These are phyloP conservation scores for Persicaria maculosa DNA, from an alignment of 148 eudicot species.

Conservation along the genomic window DNA sequence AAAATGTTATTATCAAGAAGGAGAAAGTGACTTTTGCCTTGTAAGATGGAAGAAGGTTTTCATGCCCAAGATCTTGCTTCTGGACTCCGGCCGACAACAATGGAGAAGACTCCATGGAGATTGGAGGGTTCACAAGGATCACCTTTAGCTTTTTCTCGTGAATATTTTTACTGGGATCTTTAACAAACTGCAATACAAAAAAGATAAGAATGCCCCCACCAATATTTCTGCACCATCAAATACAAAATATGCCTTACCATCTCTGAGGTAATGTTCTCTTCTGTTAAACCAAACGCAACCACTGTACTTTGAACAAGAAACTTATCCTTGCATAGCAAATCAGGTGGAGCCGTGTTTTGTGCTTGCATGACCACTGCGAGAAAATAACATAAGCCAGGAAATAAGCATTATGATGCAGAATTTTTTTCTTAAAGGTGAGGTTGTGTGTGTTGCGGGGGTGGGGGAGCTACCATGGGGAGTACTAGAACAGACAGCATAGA, in stretches of 20 bases:
- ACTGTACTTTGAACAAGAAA: slow-evolving; percentile 61
- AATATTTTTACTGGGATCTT: slow-evolving; percentile 38
- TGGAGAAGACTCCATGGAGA: slow-evolving; percentile 30
- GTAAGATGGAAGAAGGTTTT: slow-evolving; percentile 33
- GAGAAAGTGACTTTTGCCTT: slow-evolving; percentile 26
- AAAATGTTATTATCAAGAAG: background rate
- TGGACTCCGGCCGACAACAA: slow-evolving; percentile 25
- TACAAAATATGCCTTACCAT: slow-evolving; percentile 31
- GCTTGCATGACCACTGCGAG: slow-evolving; percentile 66
- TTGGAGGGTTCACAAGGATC: slow-evolving; percentile 35
- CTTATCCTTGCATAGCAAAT: slow-evolving; percentile 67
- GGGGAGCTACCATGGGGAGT: background rate
- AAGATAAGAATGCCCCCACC: slow-evolving; percentile 8
- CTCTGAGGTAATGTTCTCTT: slow-evolving; percentile 48
- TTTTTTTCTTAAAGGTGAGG: background rate
- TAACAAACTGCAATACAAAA: slow-evolving; percentile 44
- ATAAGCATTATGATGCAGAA: background rate
- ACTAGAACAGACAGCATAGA: background rate
- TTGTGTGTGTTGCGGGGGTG: too few species aligned
- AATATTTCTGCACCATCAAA: slow-evolving; percentile 9
- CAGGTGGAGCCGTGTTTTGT: slow-evolving; percentile 49
- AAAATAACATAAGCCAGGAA: slow-evolving; percentile 9
- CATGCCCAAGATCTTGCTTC: slow-evolving; percentile 35
- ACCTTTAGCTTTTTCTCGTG: slow-evolving; percentile 67
- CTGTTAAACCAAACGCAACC: slow-evolving; percentile 40